Base-by-base conservation (phyloP, 176 grass and related monocot species). In the Ensete ventricosum region DNA sequence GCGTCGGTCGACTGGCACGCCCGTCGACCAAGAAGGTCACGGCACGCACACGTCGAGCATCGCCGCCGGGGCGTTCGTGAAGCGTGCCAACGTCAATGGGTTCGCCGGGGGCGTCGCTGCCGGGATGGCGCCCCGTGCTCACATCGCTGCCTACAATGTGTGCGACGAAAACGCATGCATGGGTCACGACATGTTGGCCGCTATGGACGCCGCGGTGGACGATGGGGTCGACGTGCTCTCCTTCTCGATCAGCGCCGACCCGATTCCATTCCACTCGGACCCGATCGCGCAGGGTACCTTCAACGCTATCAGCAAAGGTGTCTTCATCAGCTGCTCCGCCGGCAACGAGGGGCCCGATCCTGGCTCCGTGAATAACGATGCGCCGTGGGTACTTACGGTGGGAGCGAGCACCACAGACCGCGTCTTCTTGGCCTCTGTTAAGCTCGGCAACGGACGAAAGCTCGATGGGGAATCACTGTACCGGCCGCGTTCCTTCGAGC, bases 371-470 rank as follows among this genome's bases (percentile, higher is more conserved):
- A 48, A 52, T 3, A 94, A 93, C n/a, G 69, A 54, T 1, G 82
- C 85, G 0, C 91, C 87, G 1, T 90, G 91, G 91, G 8, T 94
- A 27, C 62, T 90, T 55, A 94, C 87, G 1, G 87, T 90, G 2
- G 87, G 55, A 6, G 88, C 88, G 1, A 84, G 89, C 63, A 68
- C 49, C 8, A 70, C 64, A 24, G 73, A 79, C 50, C 50, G 80
- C 12, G 27, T 59, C 0, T 14, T 78, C 9, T 12, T 57, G 14
- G 62, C 67, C 10, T 59, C 62, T 1, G 59, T 87, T 20, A 2
- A 63, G 34, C 79, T 87, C 0, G 52, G 52, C 3, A 76, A 87
- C 27, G 84, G 80, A 9, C 21, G 22, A 14, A 14, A 68, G 62
- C 65, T 87, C 73, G 52, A 73, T 9, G 84, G 84, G n/a, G 70